phyloP scores from a whole-genome alignment of 2,329 filamentous ascomycete genomes.

The Septoria linicola region DNA sequence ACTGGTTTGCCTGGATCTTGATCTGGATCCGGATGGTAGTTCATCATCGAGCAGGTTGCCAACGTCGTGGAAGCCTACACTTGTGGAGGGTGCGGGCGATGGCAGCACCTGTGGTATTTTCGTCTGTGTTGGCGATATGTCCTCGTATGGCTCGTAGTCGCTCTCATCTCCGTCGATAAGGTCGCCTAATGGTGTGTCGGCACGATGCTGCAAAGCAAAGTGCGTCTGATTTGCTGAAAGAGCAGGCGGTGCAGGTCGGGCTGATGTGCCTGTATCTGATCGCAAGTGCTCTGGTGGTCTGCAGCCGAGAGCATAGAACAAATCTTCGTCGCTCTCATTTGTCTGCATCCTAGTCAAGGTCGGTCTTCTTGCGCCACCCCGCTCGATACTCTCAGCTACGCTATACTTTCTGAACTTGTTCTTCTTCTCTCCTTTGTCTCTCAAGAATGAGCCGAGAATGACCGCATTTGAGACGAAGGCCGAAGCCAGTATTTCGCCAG shows the following conservation, averaged over 20 bases:
- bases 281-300: conserved; percentile 57
- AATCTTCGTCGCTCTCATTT: conserved; percentile 88
- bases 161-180: conserved; percentile 23
- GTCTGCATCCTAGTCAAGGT: conserved; percentile 64
- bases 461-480: conserved; percentile 84
- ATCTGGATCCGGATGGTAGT: conserved; percentile 28
- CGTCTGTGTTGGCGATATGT: conserved; percentile 12
- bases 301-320: conserved; percentile 77
- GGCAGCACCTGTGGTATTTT: conserved; percentile 16
- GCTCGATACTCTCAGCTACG: conserved; percentile 52
- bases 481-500: conserved; percentile 85
- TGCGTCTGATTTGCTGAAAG: conserved; percentile 37
- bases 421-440: conserved; percentile 88
- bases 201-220: not conserved
- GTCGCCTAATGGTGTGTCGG: conserved; percentile 6
- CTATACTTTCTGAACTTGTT: conserved; percentile 68
- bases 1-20: conserved; percentile 51
- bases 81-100: conserved; percentile 25
- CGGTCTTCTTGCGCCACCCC: conserved; percentile 59
- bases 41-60: conserved; percentile 69
- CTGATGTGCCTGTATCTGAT: conserved; percentile 25
- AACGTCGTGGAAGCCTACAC: conserved; percentile 79
- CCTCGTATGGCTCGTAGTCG: conserved; percentile 6
- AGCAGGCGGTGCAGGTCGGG: conserved; percentile 43
- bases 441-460: conserved; percentile 86